Conservation (phyloP, 2,329 filamentous ascomycete species). For the Xylariaceae sp. region DNA sequence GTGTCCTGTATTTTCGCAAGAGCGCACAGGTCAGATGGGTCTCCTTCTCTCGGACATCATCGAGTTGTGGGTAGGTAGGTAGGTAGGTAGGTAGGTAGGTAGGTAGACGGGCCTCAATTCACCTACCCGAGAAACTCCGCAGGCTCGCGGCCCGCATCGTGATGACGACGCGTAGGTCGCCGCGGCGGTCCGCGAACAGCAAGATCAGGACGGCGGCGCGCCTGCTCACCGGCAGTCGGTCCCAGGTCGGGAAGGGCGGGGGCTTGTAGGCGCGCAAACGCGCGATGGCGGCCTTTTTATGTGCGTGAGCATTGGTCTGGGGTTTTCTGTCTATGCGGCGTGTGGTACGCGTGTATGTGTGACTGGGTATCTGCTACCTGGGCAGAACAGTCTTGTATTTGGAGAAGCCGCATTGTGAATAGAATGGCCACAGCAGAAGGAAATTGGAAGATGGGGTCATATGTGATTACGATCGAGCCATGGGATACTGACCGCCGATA, state of each 20-base stretch:
- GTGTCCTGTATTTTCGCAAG: constrained; percentile 52
- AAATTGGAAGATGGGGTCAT: no score
- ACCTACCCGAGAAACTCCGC: constrained; percentile 63
- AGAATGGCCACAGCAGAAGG: no score
- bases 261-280: constrained; percentile 58
- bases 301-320: constrained; percentile 26
- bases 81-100: no score
- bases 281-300: constrained; percentile 54
- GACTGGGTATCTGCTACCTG: no score
- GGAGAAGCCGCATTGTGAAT: no score
- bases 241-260: constrained; percentile 59
- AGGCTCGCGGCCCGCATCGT: constrained; percentile 63
- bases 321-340: no score
- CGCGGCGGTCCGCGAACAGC: constrained; percentile 77
- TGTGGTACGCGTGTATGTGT: no score
- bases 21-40: no score
- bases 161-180: constrained; percentile 70
- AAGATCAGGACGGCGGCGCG: constrained; percentile 85
- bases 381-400: no score
- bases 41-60: no score
- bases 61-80: no score
- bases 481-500: constrained; percentile 51
- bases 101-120: no score
- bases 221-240: constrained; percentile 56
- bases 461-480: neutral